These are phyloP conservation scores for Apiospora malaysiana DNA, from an alignment of 2,329 filamentous ascomycete genomes.

Conservation along the genomic window DNA sequence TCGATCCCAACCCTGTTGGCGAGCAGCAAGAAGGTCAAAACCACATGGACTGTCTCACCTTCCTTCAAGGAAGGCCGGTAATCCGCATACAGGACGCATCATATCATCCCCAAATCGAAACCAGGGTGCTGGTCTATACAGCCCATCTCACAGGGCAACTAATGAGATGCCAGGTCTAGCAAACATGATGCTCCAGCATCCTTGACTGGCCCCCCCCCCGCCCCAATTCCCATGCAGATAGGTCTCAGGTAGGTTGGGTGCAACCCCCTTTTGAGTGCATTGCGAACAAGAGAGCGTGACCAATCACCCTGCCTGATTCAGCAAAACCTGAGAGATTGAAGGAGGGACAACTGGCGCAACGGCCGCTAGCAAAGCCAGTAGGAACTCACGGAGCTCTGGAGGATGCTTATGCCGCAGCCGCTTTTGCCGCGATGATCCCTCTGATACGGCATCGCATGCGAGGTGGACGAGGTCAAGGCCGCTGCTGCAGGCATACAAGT, in stretches of 20 bases:
- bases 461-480: not conserved
- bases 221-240: not conserved
- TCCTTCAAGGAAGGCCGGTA: not conserved
- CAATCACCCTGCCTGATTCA: not conserved
- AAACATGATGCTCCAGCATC: not conserved
- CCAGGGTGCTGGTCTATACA: not conserved
- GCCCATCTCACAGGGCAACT: not conserved
- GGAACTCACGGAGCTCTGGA: not conserved
- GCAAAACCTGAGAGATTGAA: constrained; percentile 9
- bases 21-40: not conserved
- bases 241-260: constrained; percentile 6
- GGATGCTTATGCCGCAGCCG: not conserved
- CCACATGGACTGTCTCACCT: not conserved
- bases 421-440: not conserved
- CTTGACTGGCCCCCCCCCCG: not conserved
- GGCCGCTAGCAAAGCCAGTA: not conserved
- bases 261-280: constrained; percentile 14
- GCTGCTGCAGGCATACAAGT: not conserved
- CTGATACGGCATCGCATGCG: not conserved
- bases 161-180: not conserved
- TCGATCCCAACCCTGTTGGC: not conserved
- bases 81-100: not conserved
- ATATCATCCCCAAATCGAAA: not conserved
- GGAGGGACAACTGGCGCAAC: constrained; percentile 12
- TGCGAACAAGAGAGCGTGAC: not conserved